A percentile compares a stretch with the other conserved stretches of the same genome.
These are phyloP conservation scores for Colletotrichum orchidophilum DNA, from an alignment of 2,329 filamentous ascomycete species.

Conservation along the genomic window DNA sequence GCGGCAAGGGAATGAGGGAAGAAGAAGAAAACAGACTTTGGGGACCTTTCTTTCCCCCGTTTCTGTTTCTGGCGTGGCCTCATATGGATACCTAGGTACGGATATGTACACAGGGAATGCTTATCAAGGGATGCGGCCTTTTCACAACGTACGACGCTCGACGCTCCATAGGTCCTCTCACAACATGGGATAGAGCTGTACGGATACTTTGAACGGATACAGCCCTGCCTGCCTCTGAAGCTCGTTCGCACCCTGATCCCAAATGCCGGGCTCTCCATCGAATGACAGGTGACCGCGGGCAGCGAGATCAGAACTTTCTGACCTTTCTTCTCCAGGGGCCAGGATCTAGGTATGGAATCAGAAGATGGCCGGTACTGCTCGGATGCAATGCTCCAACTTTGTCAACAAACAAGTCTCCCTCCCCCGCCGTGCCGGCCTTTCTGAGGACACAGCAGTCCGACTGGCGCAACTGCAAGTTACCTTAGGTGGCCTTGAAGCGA, in stretches of 20 bases:
- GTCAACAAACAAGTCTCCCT: neutral
- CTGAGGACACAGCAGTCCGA: conserved; percentile 2
- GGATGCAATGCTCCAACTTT: conserved; percentile 10
- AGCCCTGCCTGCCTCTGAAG: neutral
- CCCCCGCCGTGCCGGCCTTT: conserved; percentile 4
- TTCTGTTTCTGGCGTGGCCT: neutral
- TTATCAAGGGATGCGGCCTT: conserved; percentile 1
- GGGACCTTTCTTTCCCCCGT: neutral
- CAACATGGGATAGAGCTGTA: neutral
- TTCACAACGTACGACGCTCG: neutral
- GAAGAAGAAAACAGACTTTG: neutral
- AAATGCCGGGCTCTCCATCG: conserved; percentile 20
- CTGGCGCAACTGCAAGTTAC: neutral
- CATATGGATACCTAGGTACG: neutral
- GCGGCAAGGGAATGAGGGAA: neutral
- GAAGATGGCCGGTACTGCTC: neutral
- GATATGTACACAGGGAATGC: neutral
- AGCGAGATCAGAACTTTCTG: neutral
- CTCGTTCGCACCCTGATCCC: conserved; percentile 16
- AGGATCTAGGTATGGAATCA: neutral
- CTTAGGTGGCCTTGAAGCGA: neutral
- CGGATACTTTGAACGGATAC: neutral
- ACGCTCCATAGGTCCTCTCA: neutral
- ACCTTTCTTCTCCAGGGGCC: neutral
- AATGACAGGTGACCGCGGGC: conserved; percentile 8